Evolutionary conservation across 805 yeast species (phyloP).

Genomic region (Lipomyces oligophaga): DNA sequence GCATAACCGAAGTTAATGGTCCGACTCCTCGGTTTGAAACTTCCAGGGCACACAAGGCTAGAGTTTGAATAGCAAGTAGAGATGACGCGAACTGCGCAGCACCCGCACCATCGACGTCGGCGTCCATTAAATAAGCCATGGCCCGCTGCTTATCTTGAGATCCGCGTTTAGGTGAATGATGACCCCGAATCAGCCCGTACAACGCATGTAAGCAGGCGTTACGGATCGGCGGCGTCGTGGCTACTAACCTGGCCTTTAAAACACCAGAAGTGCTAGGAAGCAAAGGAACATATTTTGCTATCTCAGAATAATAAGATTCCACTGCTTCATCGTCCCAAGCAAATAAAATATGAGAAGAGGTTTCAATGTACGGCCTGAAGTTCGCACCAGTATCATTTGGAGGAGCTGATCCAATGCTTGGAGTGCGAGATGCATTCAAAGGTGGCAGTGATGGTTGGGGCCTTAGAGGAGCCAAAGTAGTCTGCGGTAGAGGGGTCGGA

Average conservation of each 20-base stretch:
- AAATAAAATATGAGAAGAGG: too few relatives aligned
- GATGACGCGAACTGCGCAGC: conserved; percentile 8
- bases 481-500: background rate
- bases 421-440: too few relatives aligned
- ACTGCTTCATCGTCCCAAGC: conserved; percentile 34
- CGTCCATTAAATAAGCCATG: conserved; percentile 20
- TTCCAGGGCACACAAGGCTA: conserved; percentile 35
- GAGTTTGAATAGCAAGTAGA: conserved; percentile 36
- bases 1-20: conserved; percentile 7
- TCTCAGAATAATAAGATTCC: conserved; percentile 38
- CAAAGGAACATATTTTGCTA: conserved; percentile 41
- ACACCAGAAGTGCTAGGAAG: conserved; percentile 38
- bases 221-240: conserved; percentile 31
- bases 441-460: too few relatives aligned
- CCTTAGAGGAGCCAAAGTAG: too few relatives aligned
- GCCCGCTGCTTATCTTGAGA: conserved; percentile 14
- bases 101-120: conserved; percentile 5
- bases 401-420: too few relatives aligned
- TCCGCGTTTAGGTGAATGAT: background rate
- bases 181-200: conserved; percentile 18
- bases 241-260: conserved; percentile 34
- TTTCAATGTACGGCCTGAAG: too few relatives aligned
- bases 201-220: conserved; percentile 32
- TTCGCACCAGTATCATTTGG: too few relatives aligned
- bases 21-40: conserved; percentile 30